These are phyloP conservation scores for Fraxinus ornus DNA, from an alignment of 305 asterid genomes.

Conservation along the genomic window DNA sequence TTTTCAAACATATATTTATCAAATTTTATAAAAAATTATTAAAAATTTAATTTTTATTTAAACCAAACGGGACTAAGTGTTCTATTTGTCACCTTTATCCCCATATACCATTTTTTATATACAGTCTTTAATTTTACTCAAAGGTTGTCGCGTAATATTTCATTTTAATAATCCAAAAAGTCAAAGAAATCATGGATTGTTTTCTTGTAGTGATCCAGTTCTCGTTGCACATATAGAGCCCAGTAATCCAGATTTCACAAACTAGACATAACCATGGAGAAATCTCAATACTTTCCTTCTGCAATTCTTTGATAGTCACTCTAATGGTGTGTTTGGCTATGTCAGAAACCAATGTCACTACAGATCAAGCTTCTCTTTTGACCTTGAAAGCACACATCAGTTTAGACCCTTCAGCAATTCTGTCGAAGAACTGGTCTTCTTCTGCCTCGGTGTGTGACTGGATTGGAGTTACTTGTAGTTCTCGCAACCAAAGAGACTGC, in stretches of 20 bases:
- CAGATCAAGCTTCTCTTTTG: not conserved
- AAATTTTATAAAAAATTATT: too few relatives aligned
- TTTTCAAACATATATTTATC: too few relatives aligned
- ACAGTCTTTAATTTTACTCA: too few relatives aligned
- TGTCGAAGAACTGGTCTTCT: not conserved
- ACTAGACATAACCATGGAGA: not conserved
- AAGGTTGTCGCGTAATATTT: too few relatives aligned
- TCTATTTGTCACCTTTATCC: too few relatives aligned
- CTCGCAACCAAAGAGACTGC: not conserved
- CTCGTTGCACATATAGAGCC: not conserved
- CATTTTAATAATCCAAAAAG: not conserved
- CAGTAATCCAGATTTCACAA: not conserved
- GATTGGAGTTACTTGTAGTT: not conserved
- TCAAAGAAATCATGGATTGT: not conserved
- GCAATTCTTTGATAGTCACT: not conserved
- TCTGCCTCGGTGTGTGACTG: not conserved
- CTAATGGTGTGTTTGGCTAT: not conserved
- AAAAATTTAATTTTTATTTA: too few relatives aligned
- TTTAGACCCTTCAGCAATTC: not conserved
- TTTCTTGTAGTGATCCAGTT: not conserved
- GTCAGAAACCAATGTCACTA: not conserved
- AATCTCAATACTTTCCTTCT: not conserved
- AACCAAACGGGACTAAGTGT: too few relatives aligned
- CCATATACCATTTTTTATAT: too few relatives aligned
- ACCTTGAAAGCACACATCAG: slow-evolving; percentile 5